Conservation (phyloP, 2,329 filamentous ascomycete species). For the Blumeria hordei region DNA sequence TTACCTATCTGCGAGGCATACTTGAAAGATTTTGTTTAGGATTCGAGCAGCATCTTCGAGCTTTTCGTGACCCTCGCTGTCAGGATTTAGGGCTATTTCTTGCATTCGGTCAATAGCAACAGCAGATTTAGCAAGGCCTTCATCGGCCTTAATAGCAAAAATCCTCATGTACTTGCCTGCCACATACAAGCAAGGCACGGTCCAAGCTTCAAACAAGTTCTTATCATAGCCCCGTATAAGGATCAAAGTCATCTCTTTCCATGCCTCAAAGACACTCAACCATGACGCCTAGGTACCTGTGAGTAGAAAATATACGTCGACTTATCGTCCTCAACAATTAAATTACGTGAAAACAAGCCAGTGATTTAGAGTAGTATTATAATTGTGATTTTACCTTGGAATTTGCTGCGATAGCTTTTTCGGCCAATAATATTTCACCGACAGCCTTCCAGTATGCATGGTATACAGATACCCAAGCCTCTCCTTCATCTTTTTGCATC, state of each 20-base stretch:
- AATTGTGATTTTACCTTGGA: conserved; percentile 9
- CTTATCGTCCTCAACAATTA: too few species aligned
- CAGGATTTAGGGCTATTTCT: conserved; percentile 53
- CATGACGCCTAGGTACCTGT: conserved; percentile 20
- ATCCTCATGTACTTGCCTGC: conserved; percentile 66
- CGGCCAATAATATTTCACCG: conserved; percentile 43
- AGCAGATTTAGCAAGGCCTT: conserved; percentile 29
- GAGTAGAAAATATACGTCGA: too few species aligned
- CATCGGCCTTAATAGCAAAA: conserved; percentile 80
- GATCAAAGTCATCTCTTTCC: conserved; percentile 61
- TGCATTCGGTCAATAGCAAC: conserved; percentile 28
- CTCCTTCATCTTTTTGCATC: conserved; percentile 30
- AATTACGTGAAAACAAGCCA: too few species aligned
- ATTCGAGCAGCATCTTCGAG: conserved; percentile 77
- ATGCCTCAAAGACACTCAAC: conserved; percentile 63
- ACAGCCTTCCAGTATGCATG: conserved; percentile 62
- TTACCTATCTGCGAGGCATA: conserved; percentile 77
- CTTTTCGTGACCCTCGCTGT: conserved; percentile 55
- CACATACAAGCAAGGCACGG: conserved; percentile 71
- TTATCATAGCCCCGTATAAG: conserved; percentile 64
- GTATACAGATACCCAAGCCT: conserved; percentile 75
- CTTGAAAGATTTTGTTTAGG: conserved; percentile 74
- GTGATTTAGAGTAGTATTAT: background rate
- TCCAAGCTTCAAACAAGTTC: conserved; percentile 64
- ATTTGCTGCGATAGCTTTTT: conserved; percentile 21